phyloP scores from a whole-genome alignment of 257 asterid genomes.

The Ocimum tenuiflorum region DNA sequence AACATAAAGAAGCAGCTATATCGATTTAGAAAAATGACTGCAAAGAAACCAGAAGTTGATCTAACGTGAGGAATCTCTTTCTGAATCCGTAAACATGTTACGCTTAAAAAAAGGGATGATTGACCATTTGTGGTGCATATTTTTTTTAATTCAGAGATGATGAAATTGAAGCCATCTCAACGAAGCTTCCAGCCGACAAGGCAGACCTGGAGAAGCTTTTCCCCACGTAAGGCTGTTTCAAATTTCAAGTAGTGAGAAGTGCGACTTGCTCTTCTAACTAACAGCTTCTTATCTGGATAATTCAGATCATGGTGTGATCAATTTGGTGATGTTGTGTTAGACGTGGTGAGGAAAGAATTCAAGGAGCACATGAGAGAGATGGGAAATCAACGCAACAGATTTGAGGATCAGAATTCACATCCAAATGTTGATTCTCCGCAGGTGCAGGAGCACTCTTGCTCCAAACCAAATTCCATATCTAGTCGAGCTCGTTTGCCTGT shows the following conservation, averaged over 20 bases:
- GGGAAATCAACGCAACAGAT: conserved; percentile 37
- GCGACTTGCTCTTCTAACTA: background rate
- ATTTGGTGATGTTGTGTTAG: conserved; percentile 54
- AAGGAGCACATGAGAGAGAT: conserved; percentile 56
- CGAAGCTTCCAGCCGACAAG: conserved; percentile 67
- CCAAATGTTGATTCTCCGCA: conserved; percentile 42
- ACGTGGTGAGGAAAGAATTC: conserved; percentile 70
- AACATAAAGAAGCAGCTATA: conserved; percentile 55
- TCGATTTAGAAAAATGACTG: conserved; percentile 31
- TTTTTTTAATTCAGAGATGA: conserved; percentile 41
- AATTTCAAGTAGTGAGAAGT: background rate
- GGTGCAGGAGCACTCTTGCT: conserved; percentile 1
- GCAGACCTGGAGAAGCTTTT: conserved; percentile 51
- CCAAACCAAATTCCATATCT: conserved; percentile 23
- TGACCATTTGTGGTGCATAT: background rate
- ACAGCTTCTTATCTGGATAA: background rate
- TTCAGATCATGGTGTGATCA: conserved; percentile 61
- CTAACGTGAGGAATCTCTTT: conserved; percentile 42
- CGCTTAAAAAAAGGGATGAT: background rate
- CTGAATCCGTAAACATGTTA: background rate
- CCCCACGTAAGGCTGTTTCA: conserved; percentile 46
- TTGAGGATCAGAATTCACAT: conserved; percentile 49
- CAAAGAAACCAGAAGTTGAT: conserved; percentile 29
- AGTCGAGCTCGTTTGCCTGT: conserved; percentile 14
- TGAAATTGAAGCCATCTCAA: conserved; percentile 70